Base-by-base conservation (phyloP, 129 eudicot species). In the Tagetes patula region DNA sequence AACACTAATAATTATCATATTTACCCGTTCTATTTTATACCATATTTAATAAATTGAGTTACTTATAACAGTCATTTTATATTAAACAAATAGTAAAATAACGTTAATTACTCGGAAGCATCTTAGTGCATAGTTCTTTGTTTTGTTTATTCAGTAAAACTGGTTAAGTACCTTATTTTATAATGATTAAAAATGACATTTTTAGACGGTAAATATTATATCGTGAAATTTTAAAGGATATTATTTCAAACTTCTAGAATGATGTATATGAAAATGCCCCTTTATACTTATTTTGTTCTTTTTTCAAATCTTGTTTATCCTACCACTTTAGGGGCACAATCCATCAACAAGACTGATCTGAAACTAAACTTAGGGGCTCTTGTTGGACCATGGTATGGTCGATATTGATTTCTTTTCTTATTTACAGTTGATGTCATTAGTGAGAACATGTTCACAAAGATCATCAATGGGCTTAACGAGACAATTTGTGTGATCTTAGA, bases 391-490 rank as follows among this genome's bases (percentile, higher is more conserved):
- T 40, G 37, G 33, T 46, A 34, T 6, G 12, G 39, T 49, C 36
- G 65, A 67, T 63, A 34, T 36, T 67, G 39, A 58, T 31, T 12
- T 2, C 12, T 0, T 5, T 63, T 60, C 14, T 76, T 61, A 58
- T 72, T 36, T 81, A 32, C 81, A 82, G 85, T 78, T 82, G 63
- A 79, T 48, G 69, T 84, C 52, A 83, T 90, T 14, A 84, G 88
- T 72, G 99, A 90, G 41, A 67, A 58, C 73, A 84, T 81, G 61
- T 80, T 86, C 48, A 75, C 81, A 45, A 94, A 86, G 84, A 87
- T 94, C 67, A 90, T 94, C 10, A 48, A 70, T 63, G 97, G 96
- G 79, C 88, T 94, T 74, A 85, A 94, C 53, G 99, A 94, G 83
- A 86, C 97, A 8, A 74, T 86, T 77, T 89, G 82, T 63, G 84